Evolutionary conservation across 192 early-diverging fungal genomes (phyloP).

Genomic region (Coemansia sp.): DNA sequence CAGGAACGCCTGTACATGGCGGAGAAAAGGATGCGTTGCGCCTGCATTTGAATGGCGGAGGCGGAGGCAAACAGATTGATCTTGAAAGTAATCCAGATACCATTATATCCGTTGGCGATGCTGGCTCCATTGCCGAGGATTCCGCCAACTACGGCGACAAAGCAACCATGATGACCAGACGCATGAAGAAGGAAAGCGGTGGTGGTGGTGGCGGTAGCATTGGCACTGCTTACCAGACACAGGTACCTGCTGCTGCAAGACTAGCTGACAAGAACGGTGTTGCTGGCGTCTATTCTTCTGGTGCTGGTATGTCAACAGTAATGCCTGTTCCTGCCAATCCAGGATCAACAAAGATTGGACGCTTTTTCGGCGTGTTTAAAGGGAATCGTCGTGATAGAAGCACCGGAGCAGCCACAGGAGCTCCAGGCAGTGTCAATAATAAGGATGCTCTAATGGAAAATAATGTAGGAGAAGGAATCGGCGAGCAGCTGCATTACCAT

Average conservation of each 20-base stretch:
- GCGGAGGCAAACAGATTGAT: constrained; percentile 23
- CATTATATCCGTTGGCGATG: constrained; percentile 31
- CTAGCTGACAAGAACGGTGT: neutral
- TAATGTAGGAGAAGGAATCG: neutral
- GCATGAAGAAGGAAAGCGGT: neutral
- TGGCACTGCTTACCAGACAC: too few species aligned
- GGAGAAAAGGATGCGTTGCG: constrained; percentile 44
- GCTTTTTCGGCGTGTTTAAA: constrained; percentile 22
- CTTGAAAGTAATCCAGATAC: constrained; percentile 54
- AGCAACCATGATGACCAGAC: constrained; percentile 17
- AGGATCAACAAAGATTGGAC: constrained; percentile 6
- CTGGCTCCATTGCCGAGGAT: neutral
- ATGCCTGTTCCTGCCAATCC: neutral
- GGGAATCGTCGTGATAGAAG: neutral
- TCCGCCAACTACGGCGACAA: constrained; percentile 35
- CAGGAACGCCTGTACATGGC: neutral
- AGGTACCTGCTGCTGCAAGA: too few species aligned
- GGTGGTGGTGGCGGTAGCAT: too few species aligned
- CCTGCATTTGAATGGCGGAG: constrained; percentile 33
- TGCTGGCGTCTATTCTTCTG: too few species aligned
- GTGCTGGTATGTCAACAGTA: neutral
- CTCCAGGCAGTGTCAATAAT: neutral
- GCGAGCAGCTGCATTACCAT: neutral
- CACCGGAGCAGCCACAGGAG: too few species aligned
- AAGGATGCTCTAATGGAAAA: neutral